Percentiles rank a stretch among this genome's conserved stretches.
These are phyloP conservation scores for Saitozyma podzolica DNA, from an alignment of 768 basidiomycete genomes.

Conservation along the genomic window DNA sequence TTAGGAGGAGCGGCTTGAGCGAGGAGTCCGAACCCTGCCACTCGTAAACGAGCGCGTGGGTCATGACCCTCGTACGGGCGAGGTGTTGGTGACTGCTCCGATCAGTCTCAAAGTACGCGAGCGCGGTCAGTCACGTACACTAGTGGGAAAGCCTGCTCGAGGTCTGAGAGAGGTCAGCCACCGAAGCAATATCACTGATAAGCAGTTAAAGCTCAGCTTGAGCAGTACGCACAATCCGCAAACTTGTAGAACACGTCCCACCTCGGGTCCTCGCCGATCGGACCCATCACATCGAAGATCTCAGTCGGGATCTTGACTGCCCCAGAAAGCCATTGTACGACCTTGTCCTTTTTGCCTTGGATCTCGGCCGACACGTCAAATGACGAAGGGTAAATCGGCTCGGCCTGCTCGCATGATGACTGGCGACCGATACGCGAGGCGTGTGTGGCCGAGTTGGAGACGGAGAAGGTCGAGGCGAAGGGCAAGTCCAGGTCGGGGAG, in stretches of 20 bases:
- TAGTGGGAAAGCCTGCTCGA: constrained; percentile 63
- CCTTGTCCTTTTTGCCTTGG: constrained; percentile 23
- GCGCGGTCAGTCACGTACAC: constrained; percentile 54
- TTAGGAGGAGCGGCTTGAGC: constrained; percentile 66
- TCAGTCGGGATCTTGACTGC: constrained; percentile 47
- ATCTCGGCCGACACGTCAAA: constrained; percentile 26
- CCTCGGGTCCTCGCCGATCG: constrained; percentile 39
- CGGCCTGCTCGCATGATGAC: constrained; percentile 26
- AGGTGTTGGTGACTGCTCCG: constrained; percentile 61
- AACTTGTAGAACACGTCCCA: constrained; percentile 44
- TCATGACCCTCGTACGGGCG: constrained; percentile 68
- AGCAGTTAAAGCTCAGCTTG: neutral
- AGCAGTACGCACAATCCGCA: constrained; percentile 33
- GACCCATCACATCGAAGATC: constrained; percentile 44
- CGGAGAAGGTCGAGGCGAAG: too few species aligned
- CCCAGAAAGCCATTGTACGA: constrained; percentile 35
- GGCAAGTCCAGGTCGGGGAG: too few species aligned
- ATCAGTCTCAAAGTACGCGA: neutral
- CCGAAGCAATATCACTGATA: neutral
- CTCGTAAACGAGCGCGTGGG: constrained; percentile 69
- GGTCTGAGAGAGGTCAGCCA: constrained; percentile 45
- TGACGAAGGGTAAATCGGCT: constrained; percentile 19
- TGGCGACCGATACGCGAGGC: too few species aligned
- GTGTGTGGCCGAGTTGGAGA: too few species aligned
- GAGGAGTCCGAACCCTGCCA: constrained; percentile 67